Percentiles rank a stretch among this genome's conserved stretches.
phyloP scores from a whole-genome alignment of 78 protist genomes.

The slime mould (Dictyostelium discoideum) region DNA sequence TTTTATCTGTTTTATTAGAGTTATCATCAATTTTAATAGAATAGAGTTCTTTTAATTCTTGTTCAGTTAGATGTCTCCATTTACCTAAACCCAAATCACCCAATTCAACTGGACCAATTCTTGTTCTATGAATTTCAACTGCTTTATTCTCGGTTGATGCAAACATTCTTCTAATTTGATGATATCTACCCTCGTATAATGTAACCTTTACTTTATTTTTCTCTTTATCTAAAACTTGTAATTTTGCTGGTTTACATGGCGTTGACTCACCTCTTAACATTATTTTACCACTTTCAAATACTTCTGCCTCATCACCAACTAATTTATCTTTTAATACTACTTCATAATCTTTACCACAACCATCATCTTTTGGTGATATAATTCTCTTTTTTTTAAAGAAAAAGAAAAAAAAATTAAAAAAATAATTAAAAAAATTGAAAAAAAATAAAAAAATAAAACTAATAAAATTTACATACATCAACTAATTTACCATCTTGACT shows the following conservation, averaged over 20 bases:
- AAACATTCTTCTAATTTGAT: constrained; percentile 81
- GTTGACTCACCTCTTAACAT: constrained; percentile 59
- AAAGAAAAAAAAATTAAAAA: not conserved
- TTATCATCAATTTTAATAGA: not conserved
- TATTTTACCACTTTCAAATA: constrained; percentile 45
- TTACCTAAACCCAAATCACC: constrained; percentile 64
- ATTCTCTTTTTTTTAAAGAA: constrained; percentile 22
- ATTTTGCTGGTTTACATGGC: constrained; percentile 75
- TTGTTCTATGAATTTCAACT: constrained; percentile 64
- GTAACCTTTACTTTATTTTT: constrained; percentile 49
- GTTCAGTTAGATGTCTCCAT: constrained; percentile 38
- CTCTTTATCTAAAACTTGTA: constrained; percentile 39
- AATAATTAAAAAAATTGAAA: not conserved
- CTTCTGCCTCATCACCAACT: constrained; percentile 45
- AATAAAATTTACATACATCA: not conserved
- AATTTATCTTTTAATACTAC: constrained; percentile 40
- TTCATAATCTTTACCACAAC: constrained; percentile 51
- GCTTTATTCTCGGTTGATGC: constrained; percentile 69
- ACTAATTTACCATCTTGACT: constrained; percentile 75
- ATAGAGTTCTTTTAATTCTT: constrained; percentile 23
- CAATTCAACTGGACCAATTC: constrained; percentile 70
- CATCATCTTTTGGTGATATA: constrained; percentile 67
- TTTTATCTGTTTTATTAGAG: not conserved
- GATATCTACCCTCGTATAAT: constrained; percentile 78
- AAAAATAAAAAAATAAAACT: not conserved